Conservation (phyloP, 495 filamentous ascomycete species). For the Aspergillus panamensis region DNA sequence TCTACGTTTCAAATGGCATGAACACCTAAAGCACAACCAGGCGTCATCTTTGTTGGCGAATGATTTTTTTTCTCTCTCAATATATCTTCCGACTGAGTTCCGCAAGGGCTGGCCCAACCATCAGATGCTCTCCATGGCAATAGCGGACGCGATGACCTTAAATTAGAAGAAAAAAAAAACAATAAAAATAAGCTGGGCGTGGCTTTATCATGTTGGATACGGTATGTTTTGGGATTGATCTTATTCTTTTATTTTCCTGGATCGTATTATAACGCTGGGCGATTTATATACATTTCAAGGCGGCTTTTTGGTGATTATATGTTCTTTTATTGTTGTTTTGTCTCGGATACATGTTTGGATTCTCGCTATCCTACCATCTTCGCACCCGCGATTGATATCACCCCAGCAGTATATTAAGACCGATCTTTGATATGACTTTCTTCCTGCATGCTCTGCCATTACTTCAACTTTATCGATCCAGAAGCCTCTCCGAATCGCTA, state of each 20-base stretch:
- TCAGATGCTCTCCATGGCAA: slow-evolving; percentile 3
- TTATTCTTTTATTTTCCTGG: background rate
- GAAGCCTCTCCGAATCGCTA: no score
- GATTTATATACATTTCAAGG: slow-evolving; percentile 22
- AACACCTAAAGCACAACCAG: slow-evolving; percentile 6
- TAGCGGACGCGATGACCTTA: background rate
- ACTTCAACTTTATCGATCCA: no score
- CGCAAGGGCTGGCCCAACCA: slow-evolving; percentile 16
- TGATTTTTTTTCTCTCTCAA: background rate
- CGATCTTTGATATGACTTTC: no score
- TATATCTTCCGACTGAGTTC: slow-evolving; percentile 1
- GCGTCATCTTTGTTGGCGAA: slow-evolving; percentile 1
- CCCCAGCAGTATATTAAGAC: slow-evolving; percentile 5
- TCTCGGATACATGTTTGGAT: background rate
- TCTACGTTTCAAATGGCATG: slow-evolving; percentile 19
- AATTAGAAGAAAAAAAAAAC: background rate
- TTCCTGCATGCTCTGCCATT: no score
- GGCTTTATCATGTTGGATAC: slow-evolving; percentile 15
- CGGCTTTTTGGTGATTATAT: slow-evolving; percentile 17
- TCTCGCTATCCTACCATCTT: slow-evolving; percentile 11
- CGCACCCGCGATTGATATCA: slow-evolving; percentile 9
- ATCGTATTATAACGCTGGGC: slow-evolving; percentile 18
- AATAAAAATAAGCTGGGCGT: slow-evolving; percentile 24
- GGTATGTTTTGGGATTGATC: background rate
- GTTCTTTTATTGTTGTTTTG: background rate